Evolutionary conservation across 2,329 filamentous ascomycete species (phyloP).

Genomic region (Trichoderma koningii): DNA sequence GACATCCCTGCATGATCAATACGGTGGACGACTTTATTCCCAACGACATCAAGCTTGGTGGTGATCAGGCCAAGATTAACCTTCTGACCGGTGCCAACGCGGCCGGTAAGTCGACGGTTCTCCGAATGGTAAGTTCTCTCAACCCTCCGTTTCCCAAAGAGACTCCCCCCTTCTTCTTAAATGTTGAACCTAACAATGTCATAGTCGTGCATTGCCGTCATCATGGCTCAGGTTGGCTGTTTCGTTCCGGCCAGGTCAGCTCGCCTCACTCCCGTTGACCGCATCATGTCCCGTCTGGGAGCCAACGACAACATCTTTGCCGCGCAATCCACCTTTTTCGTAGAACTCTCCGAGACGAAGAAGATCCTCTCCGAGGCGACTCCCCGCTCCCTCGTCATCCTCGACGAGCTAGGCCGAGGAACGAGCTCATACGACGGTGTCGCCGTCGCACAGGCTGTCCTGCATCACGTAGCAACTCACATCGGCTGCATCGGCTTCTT

Average conservation of each 20-base stretch:
- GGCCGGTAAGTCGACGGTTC: constrained; percentile 92
- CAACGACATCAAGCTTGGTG: constrained; percentile 87
- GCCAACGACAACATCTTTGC: constrained; percentile 99
- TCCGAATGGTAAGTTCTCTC: constrained; percentile 74
- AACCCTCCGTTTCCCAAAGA: neutral
- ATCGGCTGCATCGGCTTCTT: constrained; percentile 96
- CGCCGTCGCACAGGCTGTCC: constrained; percentile 90
- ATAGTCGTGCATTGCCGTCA: constrained; percentile 89
- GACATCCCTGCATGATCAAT: constrained; percentile 91
- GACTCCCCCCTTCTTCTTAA: neutral
- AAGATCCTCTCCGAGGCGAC: constrained; percentile 96
- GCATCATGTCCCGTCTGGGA: constrained; percentile 97
- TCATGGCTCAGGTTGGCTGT: constrained; percentile 96
- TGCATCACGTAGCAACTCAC: constrained; percentile 94
- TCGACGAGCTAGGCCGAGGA: constrained; percentile 93
- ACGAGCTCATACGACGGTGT: constrained; percentile 96
- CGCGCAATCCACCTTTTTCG: constrained; percentile 96
- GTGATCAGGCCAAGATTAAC: constrained; percentile 78
- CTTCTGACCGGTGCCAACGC: constrained; percentile 95
- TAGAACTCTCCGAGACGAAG: constrained; percentile 95
- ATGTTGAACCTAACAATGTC: constrained; percentile 32
- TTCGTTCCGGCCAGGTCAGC: constrained; percentile 84
- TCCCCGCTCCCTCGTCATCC: constrained; percentile 88
- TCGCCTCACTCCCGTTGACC: constrained; percentile 84
- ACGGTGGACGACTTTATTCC: constrained; percentile 94